Evolutionary conservation across 1,139 yeast genomes (phyloP).

Genomic region (Suhomyces yuchorum): DNA sequence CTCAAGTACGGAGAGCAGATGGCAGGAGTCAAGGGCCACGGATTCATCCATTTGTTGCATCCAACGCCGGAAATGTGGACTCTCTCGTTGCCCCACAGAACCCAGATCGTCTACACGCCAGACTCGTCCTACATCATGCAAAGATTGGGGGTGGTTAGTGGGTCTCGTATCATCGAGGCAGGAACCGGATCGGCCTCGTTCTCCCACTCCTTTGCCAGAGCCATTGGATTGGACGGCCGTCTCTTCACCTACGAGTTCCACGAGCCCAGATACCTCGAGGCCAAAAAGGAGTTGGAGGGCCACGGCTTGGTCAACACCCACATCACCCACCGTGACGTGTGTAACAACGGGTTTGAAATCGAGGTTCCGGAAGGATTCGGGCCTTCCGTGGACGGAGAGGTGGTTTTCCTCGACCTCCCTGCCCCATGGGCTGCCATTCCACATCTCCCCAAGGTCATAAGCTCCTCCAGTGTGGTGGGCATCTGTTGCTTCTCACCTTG

Average conservation of each 20-base stretch:
- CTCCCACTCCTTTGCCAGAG: slow-evolving; percentile 88
- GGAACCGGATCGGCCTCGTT: slow-evolving; percentile 98
- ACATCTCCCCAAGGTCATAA: slow-evolving; percentile 61
- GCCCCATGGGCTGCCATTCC: slow-evolving; percentile 97
- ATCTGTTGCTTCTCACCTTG: slow-evolving; percentile 97
- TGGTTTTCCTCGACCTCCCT: slow-evolving; percentile 88
- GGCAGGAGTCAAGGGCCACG: slow-evolving; percentile 75
- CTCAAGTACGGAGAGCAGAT: slow-evolving; percentile 82
- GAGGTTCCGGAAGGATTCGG: slow-evolving; percentile 38
- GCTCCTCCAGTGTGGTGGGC: slow-evolving; percentile 56
- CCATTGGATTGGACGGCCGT: slow-evolving; percentile 62
- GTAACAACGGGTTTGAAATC: slow-evolving; percentile 78
- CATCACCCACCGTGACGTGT: slow-evolving; percentile 90
- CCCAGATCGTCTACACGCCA: slow-evolving; percentile 96
- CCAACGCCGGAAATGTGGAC: slow-evolving; percentile 98
- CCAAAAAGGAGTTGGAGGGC: slow-evolving; percentile 68
- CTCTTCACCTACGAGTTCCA: slow-evolving; percentile 91
- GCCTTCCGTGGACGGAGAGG: slow-evolving; percentile 28
- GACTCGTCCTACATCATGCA: slow-evolving; percentile 91
- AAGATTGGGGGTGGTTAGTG: slow-evolving; percentile 70
- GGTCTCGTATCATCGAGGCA: slow-evolving; percentile 86
- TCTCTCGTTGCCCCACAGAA: slow-evolving; percentile 88
- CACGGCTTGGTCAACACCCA: slow-evolving; percentile 59
- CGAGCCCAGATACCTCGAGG: slow-evolving; percentile 78
- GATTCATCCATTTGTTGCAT: slow-evolving; percentile 83